These are phyloP conservation scores for Leccinum imitatum DNA, from an alignment of 768 basidiomycete genomes.

Conservation along the genomic window DNA sequence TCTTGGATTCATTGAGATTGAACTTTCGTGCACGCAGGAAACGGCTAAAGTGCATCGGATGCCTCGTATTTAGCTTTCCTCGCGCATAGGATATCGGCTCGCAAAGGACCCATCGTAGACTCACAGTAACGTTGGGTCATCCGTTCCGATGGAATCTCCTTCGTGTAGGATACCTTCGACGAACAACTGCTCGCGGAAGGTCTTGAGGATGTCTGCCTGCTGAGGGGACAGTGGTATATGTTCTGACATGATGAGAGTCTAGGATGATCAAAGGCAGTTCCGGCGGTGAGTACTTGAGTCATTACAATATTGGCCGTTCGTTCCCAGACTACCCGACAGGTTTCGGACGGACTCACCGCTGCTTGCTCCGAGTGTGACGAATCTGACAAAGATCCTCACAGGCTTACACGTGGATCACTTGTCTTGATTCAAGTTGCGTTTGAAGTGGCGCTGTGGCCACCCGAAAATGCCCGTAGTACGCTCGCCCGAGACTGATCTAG, in stretches of 20 bases:
- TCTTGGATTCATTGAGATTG: constrained; percentile 55
- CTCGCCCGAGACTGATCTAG: not conserved
- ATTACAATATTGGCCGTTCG: not conserved
- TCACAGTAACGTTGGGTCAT: constrained; percentile 58
- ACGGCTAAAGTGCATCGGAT: constrained; percentile 43
- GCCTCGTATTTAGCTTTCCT: constrained; percentile 7
- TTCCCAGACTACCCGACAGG: not conserved
- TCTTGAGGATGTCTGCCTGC: constrained; percentile 40
- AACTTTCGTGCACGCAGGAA: constrained; percentile 75
- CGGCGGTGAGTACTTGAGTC: not conserved
- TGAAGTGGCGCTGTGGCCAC: not conserved
- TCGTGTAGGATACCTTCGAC: constrained; percentile 55
- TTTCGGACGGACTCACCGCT: not conserved
- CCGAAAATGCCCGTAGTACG: not conserved
- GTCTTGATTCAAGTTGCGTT: not conserved
- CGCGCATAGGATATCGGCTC: not conserved
- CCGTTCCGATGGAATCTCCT: constrained; percentile 62
- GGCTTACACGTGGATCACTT: not conserved
- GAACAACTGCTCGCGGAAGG: constrained; percentile 53
- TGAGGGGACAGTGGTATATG: constrained; percentile 17
- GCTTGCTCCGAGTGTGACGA: not conserved
- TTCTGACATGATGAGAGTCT: constrained; percentile 15
- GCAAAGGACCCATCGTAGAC: constrained; percentile 18
- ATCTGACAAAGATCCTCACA: not conserved
- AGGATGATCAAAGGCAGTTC: not conserved